Base-by-base conservation (phyloP, 2,329 filamentous ascomycete genomes). In the Aureobasidium lini region DNA sequence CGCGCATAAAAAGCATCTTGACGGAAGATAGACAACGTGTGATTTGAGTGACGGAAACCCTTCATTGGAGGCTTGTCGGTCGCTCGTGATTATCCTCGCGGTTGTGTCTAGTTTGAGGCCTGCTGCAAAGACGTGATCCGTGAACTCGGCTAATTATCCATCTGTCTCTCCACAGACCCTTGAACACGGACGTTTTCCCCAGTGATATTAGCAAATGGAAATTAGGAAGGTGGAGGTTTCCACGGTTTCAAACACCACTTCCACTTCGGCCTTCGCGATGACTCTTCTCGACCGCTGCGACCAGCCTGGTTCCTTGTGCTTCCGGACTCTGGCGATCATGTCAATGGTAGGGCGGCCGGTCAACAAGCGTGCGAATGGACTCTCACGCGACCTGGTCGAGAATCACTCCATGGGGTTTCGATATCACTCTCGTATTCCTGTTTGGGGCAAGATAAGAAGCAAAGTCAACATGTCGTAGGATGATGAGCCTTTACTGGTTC, bases 161-260 rank as follows among this genome's bases (percentile, higher is more conserved):
- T 31, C 15, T 23, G 31, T 28, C 39, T 56, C 52, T 42, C 39
- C 52, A 36, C 52, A 36, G 40, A 56, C 52, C 52, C 40, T 44
- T 56, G 29, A 16, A 57, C 53, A 57, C 53, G 53, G 53, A 57
- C 53, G 31, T 43, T 15, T 11, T 15, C 42, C 53, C 40, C 42
- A 57, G 53, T 31, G 31, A 56, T 47, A 57, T 57, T 57, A 57
- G 53, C 53, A 57, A 57, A 57, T 23, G 18, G 53, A 47, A 57
- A 47, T 34, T 36, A n/a, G 31, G 32, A 46, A 28, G 42, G 15
- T 29, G 42, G 42, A 29, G 18, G 53, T 39, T 44, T 31, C 39
- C 29, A 31, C 15, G 37, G 37, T 53, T 18, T 32, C 49, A 32
- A 34, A 16, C 15, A 31, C 11, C 7, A 39, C n/a, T 15, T 49